These are phyloP conservation scores for Xylariaceae sp. DNA, from an alignment of 2,329 filamentous ascomycete species.

Conservation along the genomic window DNA sequence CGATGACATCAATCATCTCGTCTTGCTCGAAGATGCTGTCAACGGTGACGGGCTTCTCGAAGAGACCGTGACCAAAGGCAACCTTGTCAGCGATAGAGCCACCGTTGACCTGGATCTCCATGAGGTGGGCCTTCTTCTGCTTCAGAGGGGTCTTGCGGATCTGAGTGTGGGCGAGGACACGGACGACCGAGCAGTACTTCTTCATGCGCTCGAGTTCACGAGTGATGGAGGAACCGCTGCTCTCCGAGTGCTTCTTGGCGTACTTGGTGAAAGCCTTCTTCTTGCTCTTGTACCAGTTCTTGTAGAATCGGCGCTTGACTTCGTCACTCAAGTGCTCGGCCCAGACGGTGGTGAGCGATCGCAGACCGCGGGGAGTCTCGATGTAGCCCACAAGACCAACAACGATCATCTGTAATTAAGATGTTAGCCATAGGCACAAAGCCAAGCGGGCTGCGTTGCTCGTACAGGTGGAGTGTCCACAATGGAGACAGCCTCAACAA, in stretches of 20 bases:
- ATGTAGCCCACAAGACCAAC: constrained; percentile 99
- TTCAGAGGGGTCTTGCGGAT: constrained; percentile 98
- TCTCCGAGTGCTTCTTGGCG: constrained; percentile 99
- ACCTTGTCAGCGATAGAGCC: constrained; percentile 96
- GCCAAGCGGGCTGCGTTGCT: constrained; percentile 78
- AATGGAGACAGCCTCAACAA: constrained; percentile 83
- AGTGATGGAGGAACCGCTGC: constrained; percentile 82
- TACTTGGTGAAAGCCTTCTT: constrained; percentile 99
- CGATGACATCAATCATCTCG: constrained; percentile 99
- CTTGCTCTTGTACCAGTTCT: constrained; percentile 99
- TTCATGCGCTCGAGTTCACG: constrained; percentile 99
- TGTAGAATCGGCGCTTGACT: constrained; percentile 99
- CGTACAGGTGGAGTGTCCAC: constrained; percentile 95
- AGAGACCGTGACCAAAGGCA: constrained; percentile 87
- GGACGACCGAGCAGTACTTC: constrained; percentile 99
- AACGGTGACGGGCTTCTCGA: constrained; percentile 98
- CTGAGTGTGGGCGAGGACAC: constrained; percentile 98
- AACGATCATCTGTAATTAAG: constrained; percentile 84
- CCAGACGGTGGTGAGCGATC: constrained; percentile 99
- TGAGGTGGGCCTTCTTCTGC: constrained; percentile 99
- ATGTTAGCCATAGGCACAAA: constrained; percentile 69
- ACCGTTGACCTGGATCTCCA: constrained; percentile 99
- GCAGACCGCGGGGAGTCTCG: constrained; percentile 98
- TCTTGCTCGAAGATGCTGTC: constrained; percentile 97
- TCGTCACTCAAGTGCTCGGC: constrained; percentile 98